A percentile compares a stretch with the other conserved stretches of the same genome.
phyloP scores from a whole-genome alignment of 2,329 filamentous ascomycete genomes.

The Endoconidiophora laricicola region DNA sequence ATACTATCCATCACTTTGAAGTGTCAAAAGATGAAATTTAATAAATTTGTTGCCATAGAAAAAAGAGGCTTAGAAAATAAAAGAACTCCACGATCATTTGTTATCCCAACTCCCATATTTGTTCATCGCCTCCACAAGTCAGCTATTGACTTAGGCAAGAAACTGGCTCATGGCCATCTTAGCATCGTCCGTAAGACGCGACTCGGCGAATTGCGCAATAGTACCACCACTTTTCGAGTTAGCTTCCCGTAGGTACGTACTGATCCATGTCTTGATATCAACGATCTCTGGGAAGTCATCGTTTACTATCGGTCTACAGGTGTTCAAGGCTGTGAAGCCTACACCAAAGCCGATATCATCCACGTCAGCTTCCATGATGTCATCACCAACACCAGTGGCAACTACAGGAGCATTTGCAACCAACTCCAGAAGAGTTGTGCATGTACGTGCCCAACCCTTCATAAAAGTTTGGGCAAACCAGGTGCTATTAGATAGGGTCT shows the following conservation, averaged over 20 bases:
- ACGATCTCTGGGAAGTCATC: conserved; percentile 80
- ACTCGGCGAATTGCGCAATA: conserved; percentile 53
- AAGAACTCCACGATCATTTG: neutral
- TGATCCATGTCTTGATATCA: conserved; percentile 72
- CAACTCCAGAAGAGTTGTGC: conserved; percentile 73
- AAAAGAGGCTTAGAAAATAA: neutral
- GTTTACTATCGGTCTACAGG: conserved; percentile 54
- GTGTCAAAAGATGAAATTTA: neutral
- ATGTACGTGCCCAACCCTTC: conserved; percentile 84
- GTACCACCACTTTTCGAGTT: conserved; percentile 57
- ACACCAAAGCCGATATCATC: conserved; percentile 92
- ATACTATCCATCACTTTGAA: neutral
- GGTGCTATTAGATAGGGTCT: conserved; percentile 72
- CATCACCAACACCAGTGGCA: conserved; percentile 46
- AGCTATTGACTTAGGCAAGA: conserved; percentile 2
- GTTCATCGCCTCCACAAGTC: neutral
- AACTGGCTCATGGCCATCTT: conserved; percentile 9
- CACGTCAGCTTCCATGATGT: conserved; percentile 76
- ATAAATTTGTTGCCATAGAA: neutral
- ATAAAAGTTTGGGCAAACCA: conserved; percentile 68
- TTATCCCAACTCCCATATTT: too few relatives aligned
- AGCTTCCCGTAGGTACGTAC: conserved; percentile 58
- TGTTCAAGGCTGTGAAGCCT: conserved; percentile 85
- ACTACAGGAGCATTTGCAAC: conserved; percentile 72
- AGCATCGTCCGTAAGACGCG: conserved; percentile 46